A percentile compares a stretch with the other conserved stretches of the same genome.
Evolutionary conservation across 192 early-diverging fungal genomes (phyloP).

Genomic region (Coemansia sp.): DNA sequence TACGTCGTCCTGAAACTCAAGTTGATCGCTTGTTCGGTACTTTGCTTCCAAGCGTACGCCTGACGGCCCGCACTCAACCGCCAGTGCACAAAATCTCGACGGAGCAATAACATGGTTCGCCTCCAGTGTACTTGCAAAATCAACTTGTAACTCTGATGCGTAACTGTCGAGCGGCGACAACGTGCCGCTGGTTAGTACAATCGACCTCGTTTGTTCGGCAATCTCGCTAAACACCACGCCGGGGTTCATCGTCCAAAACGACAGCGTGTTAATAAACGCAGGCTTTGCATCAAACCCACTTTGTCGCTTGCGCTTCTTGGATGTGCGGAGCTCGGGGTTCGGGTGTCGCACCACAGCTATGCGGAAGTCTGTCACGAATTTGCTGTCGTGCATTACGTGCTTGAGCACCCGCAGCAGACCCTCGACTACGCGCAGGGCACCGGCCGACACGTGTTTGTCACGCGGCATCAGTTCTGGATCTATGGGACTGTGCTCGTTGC

Average conservation of each 20-base stretch:
- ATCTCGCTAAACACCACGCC: slow-evolving; percentile 49
- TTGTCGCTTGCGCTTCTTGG: slow-evolving; percentile 1
- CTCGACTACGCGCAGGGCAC: slow-evolving; percentile 23
- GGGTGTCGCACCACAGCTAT: slow-evolving; percentile 25
- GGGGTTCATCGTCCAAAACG: slow-evolving; percentile 44
- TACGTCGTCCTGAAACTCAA: slow-evolving; percentile 59
- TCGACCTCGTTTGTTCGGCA: slow-evolving; percentile 43
- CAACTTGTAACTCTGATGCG: slow-evolving; percentile 57
- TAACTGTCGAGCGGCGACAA: slow-evolving; percentile 67
- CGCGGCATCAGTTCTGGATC: background rate
- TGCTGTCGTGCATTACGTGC: slow-evolving; percentile 1
- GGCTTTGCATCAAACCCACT: background rate
- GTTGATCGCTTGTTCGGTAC: slow-evolving; percentile 40
- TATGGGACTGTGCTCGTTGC: background rate
- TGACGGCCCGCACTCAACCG: slow-evolving; percentile 56
- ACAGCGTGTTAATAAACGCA: slow-evolving; percentile 24
- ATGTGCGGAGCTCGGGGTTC: slow-evolving; percentile 9
- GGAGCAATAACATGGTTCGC: slow-evolving; percentile 68
- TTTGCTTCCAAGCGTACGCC: slow-evolving; percentile 43
- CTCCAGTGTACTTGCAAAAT: slow-evolving; percentile 57
- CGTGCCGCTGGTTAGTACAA: slow-evolving; percentile 67
- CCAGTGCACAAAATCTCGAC: slow-evolving; percentile 60
- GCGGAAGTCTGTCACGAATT: slow-evolving; percentile 31
- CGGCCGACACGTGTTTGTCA: slow-evolving; percentile 15
- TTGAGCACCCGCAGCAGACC: slow-evolving; percentile 34